Conservation (phyloP, 768 basidiomycete genomes). For the Amyloporia xantha region DNA sequence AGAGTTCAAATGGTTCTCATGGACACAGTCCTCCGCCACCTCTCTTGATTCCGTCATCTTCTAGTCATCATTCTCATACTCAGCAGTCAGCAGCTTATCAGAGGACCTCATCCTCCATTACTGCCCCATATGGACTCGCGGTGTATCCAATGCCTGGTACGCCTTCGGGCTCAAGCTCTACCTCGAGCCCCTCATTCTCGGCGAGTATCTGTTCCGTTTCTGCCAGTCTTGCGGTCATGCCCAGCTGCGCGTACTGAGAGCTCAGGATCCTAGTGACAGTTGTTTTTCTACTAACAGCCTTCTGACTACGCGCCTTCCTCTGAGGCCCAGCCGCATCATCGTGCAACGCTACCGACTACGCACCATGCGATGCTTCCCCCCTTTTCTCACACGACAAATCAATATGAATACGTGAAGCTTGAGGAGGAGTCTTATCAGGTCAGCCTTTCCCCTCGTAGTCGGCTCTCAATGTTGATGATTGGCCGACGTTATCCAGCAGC, state of each 20-base stretch:
- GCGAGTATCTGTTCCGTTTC: conserved; percentile 60
- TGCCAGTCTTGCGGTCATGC: conserved; percentile 22
- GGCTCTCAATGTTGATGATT: conserved; percentile 1
- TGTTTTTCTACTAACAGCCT: too few species aligned
- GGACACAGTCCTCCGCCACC: conserved; percentile 25
- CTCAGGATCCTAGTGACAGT: conserved; percentile 54
- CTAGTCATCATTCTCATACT: conserved; percentile 13
- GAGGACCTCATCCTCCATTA: conserved; percentile 34
- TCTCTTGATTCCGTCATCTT: conserved; percentile 15
- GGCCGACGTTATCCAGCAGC: conserved; percentile 1
- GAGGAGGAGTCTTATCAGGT: conserved; percentile 59
- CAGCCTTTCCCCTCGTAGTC: conserved; percentile 17
- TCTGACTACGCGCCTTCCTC: too few species aligned
- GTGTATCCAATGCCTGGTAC: conserved; percentile 66
- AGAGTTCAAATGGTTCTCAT: conserved; percentile 15
- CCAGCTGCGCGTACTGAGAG: conserved; percentile 29
- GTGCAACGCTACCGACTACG: too few species aligned
- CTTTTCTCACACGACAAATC: conserved; percentile 14
- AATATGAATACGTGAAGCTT: conserved; percentile 51
- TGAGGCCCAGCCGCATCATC: too few species aligned
- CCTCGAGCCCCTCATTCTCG: conserved; percentile 80
- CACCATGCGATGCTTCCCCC: conserved; percentile 12
- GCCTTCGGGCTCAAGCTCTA: conserved; percentile 64
- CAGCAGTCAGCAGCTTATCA: conserved; percentile 11
- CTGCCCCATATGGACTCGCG: conserved; percentile 47